Percentiles rank a stretch among this genome's conserved stretches.
Conservation (phyloP, 2,329 filamentous ascomycete genomes). For the Ambrosiella xylebori region DNA sequence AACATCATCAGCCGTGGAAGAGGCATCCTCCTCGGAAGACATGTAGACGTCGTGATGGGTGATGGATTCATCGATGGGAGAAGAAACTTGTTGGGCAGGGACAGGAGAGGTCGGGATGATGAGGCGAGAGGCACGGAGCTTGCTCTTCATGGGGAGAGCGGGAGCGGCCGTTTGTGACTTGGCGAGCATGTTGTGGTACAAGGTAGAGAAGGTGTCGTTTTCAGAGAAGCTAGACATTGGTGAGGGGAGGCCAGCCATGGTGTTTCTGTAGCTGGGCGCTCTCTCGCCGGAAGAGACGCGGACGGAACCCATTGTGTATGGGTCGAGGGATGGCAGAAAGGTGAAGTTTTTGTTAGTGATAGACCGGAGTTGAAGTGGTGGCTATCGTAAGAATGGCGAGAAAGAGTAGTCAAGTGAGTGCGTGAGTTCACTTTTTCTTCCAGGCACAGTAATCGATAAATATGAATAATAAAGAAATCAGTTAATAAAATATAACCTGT, state of each 20-base stretch:
- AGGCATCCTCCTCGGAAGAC: slow-evolving; percentile 48
- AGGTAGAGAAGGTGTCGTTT: slow-evolving; percentile 9
- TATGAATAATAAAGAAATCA: not conserved
- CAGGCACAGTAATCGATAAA: slow-evolving; percentile 8
- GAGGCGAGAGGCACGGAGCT: slow-evolving; percentile 26
- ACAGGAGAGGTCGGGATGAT: slow-evolving; percentile 17
- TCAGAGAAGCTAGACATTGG: slow-evolving; percentile 14
- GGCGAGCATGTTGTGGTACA: slow-evolving; percentile 9
- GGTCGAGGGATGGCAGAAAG: not conserved
- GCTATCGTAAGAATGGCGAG: not conserved
- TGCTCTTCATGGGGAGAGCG: slow-evolving; percentile 28
- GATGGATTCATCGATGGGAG: not conserved
- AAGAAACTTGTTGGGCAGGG: not conserved
- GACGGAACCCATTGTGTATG: slow-evolving; percentile 7
- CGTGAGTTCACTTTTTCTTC: slow-evolving; percentile 6
- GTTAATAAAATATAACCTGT: not conserved
- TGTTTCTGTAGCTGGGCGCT: slow-evolving; percentile 11
- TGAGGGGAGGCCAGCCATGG: slow-evolving; percentile 9
- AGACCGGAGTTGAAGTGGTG: not conserved
- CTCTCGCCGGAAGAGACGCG: slow-evolving; percentile 7
- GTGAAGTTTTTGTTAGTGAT: not conserved
- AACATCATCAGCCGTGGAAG: slow-evolving; percentile 42
- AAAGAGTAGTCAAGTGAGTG: not conserved
- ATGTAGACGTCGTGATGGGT: slow-evolving; percentile 42
- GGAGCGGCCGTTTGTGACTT: slow-evolving; percentile 17